Percentiles rank a stretch among this genome's conserved stretches.
Evolutionary conservation across 768 basidiomycete species (phyloP).

Genomic region (Paxillus involutus): DNA sequence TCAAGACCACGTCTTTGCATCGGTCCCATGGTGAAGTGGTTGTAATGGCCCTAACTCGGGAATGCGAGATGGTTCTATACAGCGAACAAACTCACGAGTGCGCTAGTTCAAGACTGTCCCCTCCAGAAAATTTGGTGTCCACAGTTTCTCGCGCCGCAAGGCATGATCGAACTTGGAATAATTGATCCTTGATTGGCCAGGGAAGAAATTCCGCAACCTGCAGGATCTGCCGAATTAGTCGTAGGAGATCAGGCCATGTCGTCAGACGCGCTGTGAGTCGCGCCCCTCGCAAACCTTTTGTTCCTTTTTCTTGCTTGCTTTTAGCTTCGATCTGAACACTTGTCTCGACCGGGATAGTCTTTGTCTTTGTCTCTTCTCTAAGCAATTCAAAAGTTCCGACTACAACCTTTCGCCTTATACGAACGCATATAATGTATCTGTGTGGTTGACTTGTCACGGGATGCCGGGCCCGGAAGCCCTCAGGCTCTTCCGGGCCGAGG

Average conservation of each 20-base stretch:
- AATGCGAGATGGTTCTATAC: constrained; percentile 69
- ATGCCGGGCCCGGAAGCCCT: too few species aligned
- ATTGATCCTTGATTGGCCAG: constrained; percentile 82
- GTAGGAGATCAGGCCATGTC: constrained; percentile 84
- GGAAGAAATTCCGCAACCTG: constrained; percentile 92
- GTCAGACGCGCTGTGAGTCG: constrained; percentile 83
- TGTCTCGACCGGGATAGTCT: too few species aligned
- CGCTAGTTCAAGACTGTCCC: constrained; percentile 93
- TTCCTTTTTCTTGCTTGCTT: background rate
- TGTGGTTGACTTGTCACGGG: too few species aligned
- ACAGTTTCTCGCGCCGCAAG: constrained; percentile 64
- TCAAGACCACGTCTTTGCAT: background rate
- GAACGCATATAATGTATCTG: too few species aligned
- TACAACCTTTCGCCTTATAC: too few species aligned
- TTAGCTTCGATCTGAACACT: too few species aligned
- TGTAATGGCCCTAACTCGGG: constrained; percentile 82
- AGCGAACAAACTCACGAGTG: constrained; percentile 63
- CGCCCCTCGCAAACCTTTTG: constrained; percentile 74
- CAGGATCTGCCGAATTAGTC: constrained; percentile 90
- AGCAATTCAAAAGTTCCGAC: too few species aligned
- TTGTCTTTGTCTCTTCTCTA: background rate
- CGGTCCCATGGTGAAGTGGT: constrained; percentile 59
- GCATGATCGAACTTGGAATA: constrained; percentile 73
- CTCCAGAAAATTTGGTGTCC: constrained; percentile 94
- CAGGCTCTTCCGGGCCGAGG: too few species aligned